Percentiles rank a stretch among this genome's conserved stretches.
Conservation (phyloP, 2,329 filamentous ascomycete genomes). For the Macrophomina tecta region DNA sequence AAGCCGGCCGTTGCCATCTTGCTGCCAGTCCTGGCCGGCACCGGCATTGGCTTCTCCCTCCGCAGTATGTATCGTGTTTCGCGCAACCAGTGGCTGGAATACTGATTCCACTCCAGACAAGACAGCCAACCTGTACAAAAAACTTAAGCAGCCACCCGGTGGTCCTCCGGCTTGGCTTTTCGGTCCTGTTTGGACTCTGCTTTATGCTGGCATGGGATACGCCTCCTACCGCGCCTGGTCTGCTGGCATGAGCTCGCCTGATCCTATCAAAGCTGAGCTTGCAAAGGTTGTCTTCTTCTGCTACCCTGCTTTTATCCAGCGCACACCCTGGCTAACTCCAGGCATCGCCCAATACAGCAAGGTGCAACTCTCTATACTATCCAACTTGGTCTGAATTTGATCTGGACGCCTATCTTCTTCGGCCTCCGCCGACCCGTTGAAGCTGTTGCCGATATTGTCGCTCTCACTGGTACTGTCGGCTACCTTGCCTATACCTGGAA, state of each 20-base stretch:
- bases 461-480: constrained; percentile 72
- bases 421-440: constrained; percentile 72
- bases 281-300: constrained; percentile 55
- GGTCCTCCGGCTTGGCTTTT: constrained; percentile 64
- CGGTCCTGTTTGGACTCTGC: constrained; percentile 63
- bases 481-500: constrained; percentile 80
- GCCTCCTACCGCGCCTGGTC: constrained; percentile 79
- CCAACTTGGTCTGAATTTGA: constrained; percentile 82
- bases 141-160: constrained; percentile 69
- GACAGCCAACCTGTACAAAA: constrained; percentile 67
- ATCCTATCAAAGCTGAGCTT: constrained; percentile 56
- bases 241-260: constrained; percentile 63
- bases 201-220: constrained; percentile 82
- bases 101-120: constrained; percentile 51
- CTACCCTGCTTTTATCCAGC: too few species aligned
- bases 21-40: constrained; percentile 75
- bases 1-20: constrained; percentile 76
- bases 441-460: constrained; percentile 76
- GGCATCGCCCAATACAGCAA: constrained; percentile 42
- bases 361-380: constrained; percentile 83
- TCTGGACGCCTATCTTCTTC: constrained; percentile 96
- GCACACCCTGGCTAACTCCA: neutral
- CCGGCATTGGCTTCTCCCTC: constrained; percentile 73
- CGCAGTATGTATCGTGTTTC: constrained; percentile 59
- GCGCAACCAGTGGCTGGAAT: neutral